Conservation (phyloP, 768 basidiomycete genomes). For the Panaeolus cyanescens region DNA sequence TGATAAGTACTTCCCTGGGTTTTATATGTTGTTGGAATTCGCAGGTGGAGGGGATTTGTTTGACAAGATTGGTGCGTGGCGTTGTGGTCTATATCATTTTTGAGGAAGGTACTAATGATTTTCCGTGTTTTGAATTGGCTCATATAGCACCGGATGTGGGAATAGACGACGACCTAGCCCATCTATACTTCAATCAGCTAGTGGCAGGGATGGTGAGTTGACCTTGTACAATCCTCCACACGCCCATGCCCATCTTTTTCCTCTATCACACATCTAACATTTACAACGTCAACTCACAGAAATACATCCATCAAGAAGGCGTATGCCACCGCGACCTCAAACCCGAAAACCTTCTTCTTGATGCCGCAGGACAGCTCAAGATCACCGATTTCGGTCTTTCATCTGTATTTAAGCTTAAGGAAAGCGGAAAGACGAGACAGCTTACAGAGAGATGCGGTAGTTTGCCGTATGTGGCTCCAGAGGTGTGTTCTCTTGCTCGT, state of each 20-base stretch:
- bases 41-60: constrained; percentile 95
- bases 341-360: constrained; percentile 92
- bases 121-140: neutral
- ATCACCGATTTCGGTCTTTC: constrained; percentile 96
- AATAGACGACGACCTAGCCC: constrained; percentile 82
- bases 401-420: constrained; percentile 85
- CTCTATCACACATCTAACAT: neutral
- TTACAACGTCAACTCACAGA: constrained; percentile 45
- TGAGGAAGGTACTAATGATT: too few species aligned
- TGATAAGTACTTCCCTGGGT: constrained; percentile 67
- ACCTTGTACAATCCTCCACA: neutral
- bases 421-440: constrained; percentile 70
- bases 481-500: constrained; percentile 51
- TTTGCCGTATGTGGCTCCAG: constrained; percentile 92
- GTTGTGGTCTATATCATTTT: neutral
- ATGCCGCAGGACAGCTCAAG: constrained; percentile 82
- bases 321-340: constrained; percentile 97
- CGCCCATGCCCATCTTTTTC: neutral
- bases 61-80: constrained; percentile 89
- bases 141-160: constrained; percentile 85
- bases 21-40: constrained; percentile 92
- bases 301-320: constrained; percentile 85
- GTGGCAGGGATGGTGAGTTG: constrained; percentile 74
- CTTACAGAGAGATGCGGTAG: constrained; percentile 89
- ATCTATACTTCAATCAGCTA: constrained; percentile 88